Evolutionary conservation across 2,329 filamentous ascomycete species (phyloP), one percentile per base, ranked within the genome.

Genomic region (Fusarium camptoceras): DNA sequence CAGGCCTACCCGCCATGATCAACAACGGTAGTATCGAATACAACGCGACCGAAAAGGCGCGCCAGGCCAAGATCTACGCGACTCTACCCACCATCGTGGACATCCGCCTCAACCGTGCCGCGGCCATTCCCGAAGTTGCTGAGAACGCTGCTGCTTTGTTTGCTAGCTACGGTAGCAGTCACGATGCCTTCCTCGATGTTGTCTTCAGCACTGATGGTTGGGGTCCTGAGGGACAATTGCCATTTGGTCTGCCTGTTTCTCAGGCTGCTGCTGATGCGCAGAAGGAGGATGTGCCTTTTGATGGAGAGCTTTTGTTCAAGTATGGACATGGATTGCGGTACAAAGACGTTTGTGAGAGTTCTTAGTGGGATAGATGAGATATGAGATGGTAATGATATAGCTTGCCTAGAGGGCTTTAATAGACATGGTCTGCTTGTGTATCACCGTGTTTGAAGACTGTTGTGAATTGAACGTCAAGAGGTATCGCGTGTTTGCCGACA

Each of bases 161-260:
- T 27, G 82, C 73, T 9, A 84, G 78, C 65, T 84, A 78, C 54
- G 82, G 82, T 0, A 80, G 78, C 34, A 76, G 78, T 18, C 72
- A 75, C 0, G 78, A 83, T 7, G 83, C 83, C 0, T 82, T 84
- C 59, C 56, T 85, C 6, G 82, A 84, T 63, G 77, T 85, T 1
- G 42, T 84, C 0, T 83, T 84, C 55, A 77, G 76, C 0, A 67
- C 77, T 3, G 77, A 76, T 10, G 70, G 72, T 15, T 66, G 69
- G 51, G 62, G 27, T 0, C 84, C 84, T 0, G 70, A 80, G 58
- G 83, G 84, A 1, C 63, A 69, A 5, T 20, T 75, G 30, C 73
- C 73, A 0, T 75, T 84, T 71, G 84, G 86, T 70, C 56, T 86
- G 34, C 83, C 84, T 1, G 70, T 80, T 14, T 83, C 81, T 8